Evolutionary conservation across 2,329 filamentous ascomycete genomes (phyloP).

Genomic region (Fusarium pseudocircinatum): DNA sequence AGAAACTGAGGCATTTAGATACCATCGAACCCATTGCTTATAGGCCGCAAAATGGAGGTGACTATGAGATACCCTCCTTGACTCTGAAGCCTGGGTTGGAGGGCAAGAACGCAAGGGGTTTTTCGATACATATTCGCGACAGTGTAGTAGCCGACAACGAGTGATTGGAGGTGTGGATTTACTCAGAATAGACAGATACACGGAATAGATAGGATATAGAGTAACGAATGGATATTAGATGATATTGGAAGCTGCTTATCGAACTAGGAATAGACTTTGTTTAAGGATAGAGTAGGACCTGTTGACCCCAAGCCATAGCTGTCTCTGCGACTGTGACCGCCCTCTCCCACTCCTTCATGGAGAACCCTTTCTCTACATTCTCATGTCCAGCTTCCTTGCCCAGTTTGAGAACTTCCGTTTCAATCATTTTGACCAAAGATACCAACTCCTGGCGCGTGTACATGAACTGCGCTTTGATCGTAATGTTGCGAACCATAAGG

Average conservation of each 20-base stretch:
- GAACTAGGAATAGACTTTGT: fast-evolving
- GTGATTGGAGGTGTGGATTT: too few species aligned
- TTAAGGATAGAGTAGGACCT: conserved; percentile 13
- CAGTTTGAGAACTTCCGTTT: conserved; percentile 18
- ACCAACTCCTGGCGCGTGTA: conserved; percentile 17
- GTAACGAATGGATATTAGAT: not conserved
- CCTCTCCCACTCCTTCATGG: conserved; percentile 24
- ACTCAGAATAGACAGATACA: too few species aligned
- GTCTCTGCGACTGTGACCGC: conserved; percentile 7
- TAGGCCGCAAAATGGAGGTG: conserved; percentile 13
- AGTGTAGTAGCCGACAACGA: not conserved
- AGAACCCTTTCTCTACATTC: conserved; percentile 3
- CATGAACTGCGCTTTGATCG: conserved; percentile 25
- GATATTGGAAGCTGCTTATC: not conserved
- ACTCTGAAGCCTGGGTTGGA: not conserved
- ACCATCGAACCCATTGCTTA: conserved; percentile 1
- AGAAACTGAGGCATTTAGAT: conserved; percentile 3
- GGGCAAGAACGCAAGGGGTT: not conserved
- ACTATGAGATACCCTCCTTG: conserved; percentile 24
- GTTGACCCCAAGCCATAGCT: conserved; percentile 24
- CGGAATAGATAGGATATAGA: not conserved
- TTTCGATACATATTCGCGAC: not conserved
- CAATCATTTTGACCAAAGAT: conserved; percentile 25
- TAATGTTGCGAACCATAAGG: conserved; percentile 18
- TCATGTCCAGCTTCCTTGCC: conserved; percentile 25